Evolutionary conservation across 2,329 filamentous ascomycete species (phyloP).

Genomic region (Xylariomycetidae sp.): DNA sequence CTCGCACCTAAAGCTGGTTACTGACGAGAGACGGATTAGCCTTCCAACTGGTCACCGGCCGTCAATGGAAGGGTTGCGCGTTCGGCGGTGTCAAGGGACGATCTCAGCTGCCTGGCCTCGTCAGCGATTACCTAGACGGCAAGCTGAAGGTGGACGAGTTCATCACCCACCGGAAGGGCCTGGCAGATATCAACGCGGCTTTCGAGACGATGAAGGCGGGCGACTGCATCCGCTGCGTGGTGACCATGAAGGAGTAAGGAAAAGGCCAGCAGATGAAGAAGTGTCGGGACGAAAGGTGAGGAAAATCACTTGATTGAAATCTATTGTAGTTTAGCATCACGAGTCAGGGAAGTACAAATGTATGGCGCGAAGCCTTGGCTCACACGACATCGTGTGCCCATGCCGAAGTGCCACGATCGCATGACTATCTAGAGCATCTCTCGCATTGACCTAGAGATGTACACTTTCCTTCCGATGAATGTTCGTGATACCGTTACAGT

Average conservation of each 20-base stretch:
- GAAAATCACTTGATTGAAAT: no score
- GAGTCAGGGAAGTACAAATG: background rate
- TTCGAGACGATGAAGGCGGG: constrained; percentile 94
- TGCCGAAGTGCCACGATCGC: background rate
- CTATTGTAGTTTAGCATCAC: background rate
- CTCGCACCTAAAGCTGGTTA: no score
- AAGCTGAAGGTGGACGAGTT: constrained; percentile 98
- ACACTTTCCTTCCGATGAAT: no score
- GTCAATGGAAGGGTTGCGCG: constrained; percentile 95
- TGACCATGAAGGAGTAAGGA: constrained; percentile 50
- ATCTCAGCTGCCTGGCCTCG: constrained; percentile 80
- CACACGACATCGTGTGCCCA: no score
- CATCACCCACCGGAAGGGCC: constrained; percentile 88
- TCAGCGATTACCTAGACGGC: constrained; percentile 83
- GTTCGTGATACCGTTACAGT: no score
- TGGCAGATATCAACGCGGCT: constrained; percentile 80
- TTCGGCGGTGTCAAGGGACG: constrained; percentile 98
- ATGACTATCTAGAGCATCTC: no score
- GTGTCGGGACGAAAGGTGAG: constrained; percentile 3
- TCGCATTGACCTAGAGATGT: no score
- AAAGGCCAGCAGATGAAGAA: background rate
- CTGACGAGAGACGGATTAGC: no score
- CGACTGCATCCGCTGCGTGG: constrained; percentile 94
- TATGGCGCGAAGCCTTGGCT: no score
- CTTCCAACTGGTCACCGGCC: constrained; percentile 97